Evolutionary conservation across 228 moss, liverwort and hornwort species (phyloP).

Genomic region (Sphagnum magellanicum): DNA sequence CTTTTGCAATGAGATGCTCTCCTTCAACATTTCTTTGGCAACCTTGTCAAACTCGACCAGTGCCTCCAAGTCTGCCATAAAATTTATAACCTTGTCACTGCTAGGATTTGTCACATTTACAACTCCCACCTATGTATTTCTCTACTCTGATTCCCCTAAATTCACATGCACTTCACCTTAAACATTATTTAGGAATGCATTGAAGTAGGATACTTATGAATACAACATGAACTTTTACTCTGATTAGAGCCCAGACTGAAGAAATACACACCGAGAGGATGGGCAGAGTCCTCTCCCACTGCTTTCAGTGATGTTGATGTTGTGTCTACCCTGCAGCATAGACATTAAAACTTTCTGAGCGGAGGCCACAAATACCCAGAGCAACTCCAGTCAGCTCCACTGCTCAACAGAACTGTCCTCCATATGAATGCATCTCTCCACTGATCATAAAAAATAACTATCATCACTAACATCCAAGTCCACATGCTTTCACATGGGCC

Average conservation of each 20-base stretch:
- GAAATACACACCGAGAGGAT: constrained; percentile 16
- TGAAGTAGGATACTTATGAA: background rate
- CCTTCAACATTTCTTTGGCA: constrained; percentile 32
- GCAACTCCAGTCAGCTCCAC: too few relatives aligned
- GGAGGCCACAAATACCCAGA: too few relatives aligned
- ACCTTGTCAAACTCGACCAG: constrained; percentile 53
- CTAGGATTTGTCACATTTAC: background rate
- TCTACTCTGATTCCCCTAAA: background rate
- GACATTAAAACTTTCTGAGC: background rate
- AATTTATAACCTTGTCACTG: background rate
- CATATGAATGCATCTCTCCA: background rate
- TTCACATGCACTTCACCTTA: background rate
- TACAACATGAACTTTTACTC: too few relatives aligned
- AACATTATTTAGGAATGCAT: background rate
- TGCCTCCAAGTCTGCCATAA: constrained; percentile 44
- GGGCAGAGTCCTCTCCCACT: constrained; percentile 12
- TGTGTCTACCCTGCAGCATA: constrained; percentile 19
- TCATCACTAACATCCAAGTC: background rate
- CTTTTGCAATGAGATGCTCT: constrained; percentile 20
- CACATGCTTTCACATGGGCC: background rate
- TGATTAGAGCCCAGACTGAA: too few relatives aligned
- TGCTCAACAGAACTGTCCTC: background rate
- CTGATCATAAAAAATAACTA: background rate
- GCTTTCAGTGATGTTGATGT: constrained; percentile 34
- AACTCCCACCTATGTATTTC: background rate